Evolutionary conservation across 805 yeast species (phyloP).

Genomic region (Saccharomycopsis amapae): DNA sequence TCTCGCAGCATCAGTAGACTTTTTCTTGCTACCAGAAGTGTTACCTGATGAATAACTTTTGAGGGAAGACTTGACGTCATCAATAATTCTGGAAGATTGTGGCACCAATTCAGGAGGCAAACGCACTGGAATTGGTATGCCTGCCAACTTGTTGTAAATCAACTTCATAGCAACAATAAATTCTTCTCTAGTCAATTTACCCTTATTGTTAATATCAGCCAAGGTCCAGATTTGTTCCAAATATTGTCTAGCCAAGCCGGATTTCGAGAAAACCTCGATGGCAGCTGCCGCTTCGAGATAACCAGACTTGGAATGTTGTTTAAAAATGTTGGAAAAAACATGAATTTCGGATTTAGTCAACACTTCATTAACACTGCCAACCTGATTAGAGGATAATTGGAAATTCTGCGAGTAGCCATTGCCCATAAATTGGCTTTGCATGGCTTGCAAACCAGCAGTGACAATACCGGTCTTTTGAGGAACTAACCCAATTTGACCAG

Average conservation of each 20-base stretch:
- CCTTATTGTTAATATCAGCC: constrained; percentile 75
- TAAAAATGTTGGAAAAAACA: constrained; percentile 77
- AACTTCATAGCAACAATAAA: constrained; percentile 97
- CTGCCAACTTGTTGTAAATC: constrained; percentile 84
- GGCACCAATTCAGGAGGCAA: constrained; percentile 89
- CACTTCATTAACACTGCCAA: constrained; percentile 54
- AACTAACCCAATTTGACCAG: constrained; percentile 32
- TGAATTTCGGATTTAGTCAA: constrained; percentile 44
- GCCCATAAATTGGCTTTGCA: constrained; percentile 24
- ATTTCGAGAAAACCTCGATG: constrained; percentile 79
- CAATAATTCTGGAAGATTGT: constrained; percentile 69
- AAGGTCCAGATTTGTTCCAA: constrained; percentile 88
- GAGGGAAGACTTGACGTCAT: constrained; percentile 63
- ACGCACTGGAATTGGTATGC: constrained; percentile 71
- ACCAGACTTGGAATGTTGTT: constrained; percentile 44
- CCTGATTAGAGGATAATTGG: constrained; percentile 29
- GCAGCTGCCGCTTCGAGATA: constrained; percentile 74
- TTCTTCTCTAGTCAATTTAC: constrained; percentile 80
- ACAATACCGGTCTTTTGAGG: constrained; percentile 69
- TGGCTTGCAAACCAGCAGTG: constrained; percentile 32
- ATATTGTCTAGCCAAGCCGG: constrained; percentile 80
- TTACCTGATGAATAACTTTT: constrained; percentile 1
- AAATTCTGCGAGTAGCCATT: constrained; percentile 23
- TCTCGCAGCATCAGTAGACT: constrained; percentile 29
- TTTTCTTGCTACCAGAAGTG: background rate